These are phyloP conservation scores for Xylariomycetidae sp. DNA, from an alignment of 2,329 filamentous ascomycete species.

Conservation along the genomic window DNA sequence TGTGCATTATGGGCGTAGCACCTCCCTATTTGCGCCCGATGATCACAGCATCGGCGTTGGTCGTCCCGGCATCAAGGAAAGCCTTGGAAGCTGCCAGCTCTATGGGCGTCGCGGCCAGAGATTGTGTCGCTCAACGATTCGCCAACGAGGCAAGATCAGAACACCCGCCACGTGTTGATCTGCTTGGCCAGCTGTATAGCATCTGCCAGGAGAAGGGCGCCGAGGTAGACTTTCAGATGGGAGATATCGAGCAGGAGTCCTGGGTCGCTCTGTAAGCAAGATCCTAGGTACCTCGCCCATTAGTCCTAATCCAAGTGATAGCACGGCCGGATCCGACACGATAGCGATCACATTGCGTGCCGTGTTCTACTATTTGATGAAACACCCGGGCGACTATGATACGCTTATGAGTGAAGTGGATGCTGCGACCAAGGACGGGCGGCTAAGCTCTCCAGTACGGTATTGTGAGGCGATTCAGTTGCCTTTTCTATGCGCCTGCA, in stretches of 20 bases:
- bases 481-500: constrained; percentile 34
- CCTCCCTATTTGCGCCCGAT: constrained; percentile 10
- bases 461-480: constrained; percentile 13
- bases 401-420: constrained; percentile 10
- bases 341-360: constrained; percentile 10
- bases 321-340: constrained; percentile 13
- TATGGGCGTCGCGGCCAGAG: constrained; percentile 8
- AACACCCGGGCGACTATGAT: constrained; percentile 8
- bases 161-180: constrained; percentile 8
- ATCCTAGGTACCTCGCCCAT: background rate
- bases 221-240: constrained; percentile 12
- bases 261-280: constrained; percentile 10
- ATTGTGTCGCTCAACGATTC: constrained; percentile 9
- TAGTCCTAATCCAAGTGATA: constrained; percentile 4
- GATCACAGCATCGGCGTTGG: constrained; percentile 11
- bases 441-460: constrained; percentile 8
- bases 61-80: constrained; percentile 9
- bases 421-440: constrained; percentile 4
- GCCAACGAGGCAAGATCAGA: constrained; percentile 3
- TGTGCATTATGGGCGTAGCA: constrained; percentile 12
- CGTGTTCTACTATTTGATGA: constrained; percentile 11
- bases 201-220: constrained; percentile 12
- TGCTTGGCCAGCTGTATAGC: constrained; percentile 12
- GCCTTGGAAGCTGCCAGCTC: constrained; percentile 11
- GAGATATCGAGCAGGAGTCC: constrained; percentile 14